Evolutionary conservation across 2,329 filamentous ascomycete genomes (phyloP), one percentile per base, ranked within the genome.

Genomic region (Chaetomium sp.): DNA sequence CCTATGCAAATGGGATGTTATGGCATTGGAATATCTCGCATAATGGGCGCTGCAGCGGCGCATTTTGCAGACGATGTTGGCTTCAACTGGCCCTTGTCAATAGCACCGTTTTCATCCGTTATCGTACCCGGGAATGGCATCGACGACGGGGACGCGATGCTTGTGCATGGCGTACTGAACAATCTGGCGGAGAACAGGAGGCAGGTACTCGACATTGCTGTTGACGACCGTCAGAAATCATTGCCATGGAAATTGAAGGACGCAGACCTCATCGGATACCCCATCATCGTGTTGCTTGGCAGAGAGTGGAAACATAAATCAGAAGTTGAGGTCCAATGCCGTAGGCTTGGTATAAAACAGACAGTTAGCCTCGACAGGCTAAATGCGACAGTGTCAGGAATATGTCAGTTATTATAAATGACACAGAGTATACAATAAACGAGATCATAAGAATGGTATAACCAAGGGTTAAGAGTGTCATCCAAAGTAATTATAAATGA

Each of bases 1-100:
- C 77, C 84, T 0, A 79, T 96, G 66, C 84, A 95, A 61, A 99
- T 99, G 94, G 94, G 94, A 54, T 99, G 94, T 69, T 90, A 96
- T 67, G 94, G 94, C 0, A 95, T 99, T 59, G 94, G 94, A 1
- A 84, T 99, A 14, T 95, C 91, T 5, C 86, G 94, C 45, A 85
- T 99, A 64, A 86, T 99, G 59, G 91, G 87, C 7, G 90, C 94
- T 1, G 83, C 94, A 0, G 91, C 91, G 1, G 86, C 92, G 60
- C 80, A 86, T 41, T 76, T 90, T 8, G 79, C 84, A 0, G 89
- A 95, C 62, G 67, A 78, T 2, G 80, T 75, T 66, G 94, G 91
- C 0, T 77, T 97, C 6, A 90, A 89, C 64, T 99, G 94, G 94
- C 94, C 94, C 0, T 78, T 85, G 5, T 84, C 76, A 8, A 91